Percentiles rank a stretch among this genome's conserved stretches.
These are phyloP conservation scores for Nidularia sp. DNA, from an alignment of 768 basidiomycete genomes.

Conservation along the genomic window DNA sequence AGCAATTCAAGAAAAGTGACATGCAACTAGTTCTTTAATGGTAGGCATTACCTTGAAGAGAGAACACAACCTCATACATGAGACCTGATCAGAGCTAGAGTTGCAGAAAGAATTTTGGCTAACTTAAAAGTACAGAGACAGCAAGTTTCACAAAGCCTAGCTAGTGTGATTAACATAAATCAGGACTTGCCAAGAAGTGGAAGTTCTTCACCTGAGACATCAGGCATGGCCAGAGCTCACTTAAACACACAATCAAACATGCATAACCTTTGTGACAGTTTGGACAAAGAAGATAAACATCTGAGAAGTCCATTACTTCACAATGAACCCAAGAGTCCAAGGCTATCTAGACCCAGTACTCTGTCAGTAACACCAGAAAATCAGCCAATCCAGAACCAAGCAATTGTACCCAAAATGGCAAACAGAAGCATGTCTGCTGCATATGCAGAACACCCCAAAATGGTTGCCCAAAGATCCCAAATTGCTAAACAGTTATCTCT, in stretches of 20 bases:
- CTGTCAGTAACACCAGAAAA: too few relatives aligned
- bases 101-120: background rate
- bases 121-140: background rate
- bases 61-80: background rate
- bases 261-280: background rate
- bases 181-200: background rate
- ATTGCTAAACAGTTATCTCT: background rate
- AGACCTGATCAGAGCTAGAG: background rate
- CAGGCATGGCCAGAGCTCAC: background rate
- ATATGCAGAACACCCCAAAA: background rate
- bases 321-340: too few relatives aligned
- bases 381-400: too few relatives aligned
- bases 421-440: background rate
- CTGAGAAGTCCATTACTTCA: too few relatives aligned
- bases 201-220: background rate
- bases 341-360: too few relatives aligned
- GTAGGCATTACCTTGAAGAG: background rate
- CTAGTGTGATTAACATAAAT: too few relatives aligned
- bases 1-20: too few relatives aligned
- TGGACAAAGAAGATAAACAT: background rate
- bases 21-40: too few relatives aligned
- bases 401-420: background rate
- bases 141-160: background rate
- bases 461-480: background rate
- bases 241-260: background rate